Conservation (phyloP, 108 stramenopile genomes). For the Fistulifera solaris region DNA sequence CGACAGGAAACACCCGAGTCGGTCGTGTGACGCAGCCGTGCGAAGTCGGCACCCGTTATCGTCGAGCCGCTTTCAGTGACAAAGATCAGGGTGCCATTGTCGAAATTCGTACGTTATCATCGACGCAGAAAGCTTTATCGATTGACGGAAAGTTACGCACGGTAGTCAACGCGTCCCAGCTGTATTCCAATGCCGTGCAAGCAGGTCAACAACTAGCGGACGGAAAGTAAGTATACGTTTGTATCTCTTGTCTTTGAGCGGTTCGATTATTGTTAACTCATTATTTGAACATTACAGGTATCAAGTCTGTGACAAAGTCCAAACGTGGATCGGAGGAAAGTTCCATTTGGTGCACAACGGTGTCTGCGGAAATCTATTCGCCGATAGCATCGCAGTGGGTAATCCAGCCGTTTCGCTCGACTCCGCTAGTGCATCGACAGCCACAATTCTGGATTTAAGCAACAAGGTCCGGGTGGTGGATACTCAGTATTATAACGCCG, state of each 20-base stretch:
- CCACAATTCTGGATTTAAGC: too few species aligned
- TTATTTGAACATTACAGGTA: too few species aligned
- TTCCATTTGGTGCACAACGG: too few species aligned
- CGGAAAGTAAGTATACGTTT: not conserved
- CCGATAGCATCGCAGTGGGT: too few species aligned
- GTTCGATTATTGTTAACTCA: constrained; percentile 16
- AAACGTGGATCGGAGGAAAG: too few species aligned
- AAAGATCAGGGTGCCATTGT: constrained; percentile 19
- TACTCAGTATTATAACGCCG: too few species aligned
- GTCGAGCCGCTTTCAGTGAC: constrained; percentile 15
- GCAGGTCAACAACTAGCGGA: not conserved
- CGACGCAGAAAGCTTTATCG: constrained; percentile 6
- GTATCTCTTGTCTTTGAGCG: constrained; percentile 4
- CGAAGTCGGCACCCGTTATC: constrained; percentile 20
- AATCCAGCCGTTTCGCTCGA: too few species aligned
- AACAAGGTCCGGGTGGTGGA: too few species aligned
- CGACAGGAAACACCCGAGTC: constrained; percentile 8
- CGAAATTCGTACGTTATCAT: constrained; percentile 2
- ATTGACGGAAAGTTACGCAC: constrained; percentile 3
- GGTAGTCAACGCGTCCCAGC: not conserved
- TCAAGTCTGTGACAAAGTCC: too few species aligned
- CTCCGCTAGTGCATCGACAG: too few species aligned
- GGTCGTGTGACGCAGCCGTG: constrained; percentile 37
- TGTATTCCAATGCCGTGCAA: not conserved
- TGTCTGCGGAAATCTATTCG: too few species aligned